phyloP scores from a whole-genome alignment of 257 asterid species.

The Primulina tabacum region DNA sequence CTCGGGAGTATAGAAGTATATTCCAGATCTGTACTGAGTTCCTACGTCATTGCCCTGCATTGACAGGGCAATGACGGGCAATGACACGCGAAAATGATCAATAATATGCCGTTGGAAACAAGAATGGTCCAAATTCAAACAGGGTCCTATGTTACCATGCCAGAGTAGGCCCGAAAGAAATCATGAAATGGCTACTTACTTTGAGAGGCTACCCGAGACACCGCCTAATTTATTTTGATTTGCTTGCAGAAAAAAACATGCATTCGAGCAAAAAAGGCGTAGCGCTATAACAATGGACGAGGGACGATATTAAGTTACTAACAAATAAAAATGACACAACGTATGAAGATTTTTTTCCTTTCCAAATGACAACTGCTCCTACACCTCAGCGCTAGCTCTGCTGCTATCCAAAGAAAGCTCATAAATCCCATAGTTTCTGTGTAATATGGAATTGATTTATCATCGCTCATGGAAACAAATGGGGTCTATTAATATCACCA shows the following conservation, averaged over 20 bases:
- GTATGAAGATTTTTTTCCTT: not conserved
- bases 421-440: not conserved
- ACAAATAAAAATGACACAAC: too few species aligned
- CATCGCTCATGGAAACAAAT: too few species aligned
- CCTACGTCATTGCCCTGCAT: conserved; percentile 93
- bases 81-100: not conserved
- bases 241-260: too few species aligned
- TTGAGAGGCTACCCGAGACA: not conserved
- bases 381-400: not conserved
- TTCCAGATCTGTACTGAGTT: conserved; percentile 89
- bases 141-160: not conserved
- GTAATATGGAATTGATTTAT: not conserved
- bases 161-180: not conserved
- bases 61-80: conserved; percentile 10
- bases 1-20: conserved; percentile 83
- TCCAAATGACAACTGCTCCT: not conserved
- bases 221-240: too few species aligned
- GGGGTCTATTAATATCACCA: not conserved
- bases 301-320: not conserved
- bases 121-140: not conserved
- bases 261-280: too few species aligned
- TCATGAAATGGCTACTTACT: not conserved
- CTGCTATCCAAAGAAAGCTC: not conserved
- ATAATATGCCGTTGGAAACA: not conserved
- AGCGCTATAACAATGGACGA: not conserved